Conservation (phyloP, 345 rosid genomes). For the Brassica juncea region DNA sequence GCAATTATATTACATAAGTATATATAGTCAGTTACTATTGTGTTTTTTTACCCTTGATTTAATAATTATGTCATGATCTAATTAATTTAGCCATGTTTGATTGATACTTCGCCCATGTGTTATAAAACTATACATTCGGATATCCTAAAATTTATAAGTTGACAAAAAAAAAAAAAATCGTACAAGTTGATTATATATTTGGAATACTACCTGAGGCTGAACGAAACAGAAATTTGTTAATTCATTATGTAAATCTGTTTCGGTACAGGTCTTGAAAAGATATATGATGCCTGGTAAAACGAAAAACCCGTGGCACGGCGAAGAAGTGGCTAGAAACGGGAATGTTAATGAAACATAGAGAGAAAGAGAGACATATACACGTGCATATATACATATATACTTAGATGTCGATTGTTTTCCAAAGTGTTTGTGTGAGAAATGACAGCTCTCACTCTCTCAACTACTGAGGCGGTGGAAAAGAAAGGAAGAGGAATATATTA, state of each 20-base stretch:
- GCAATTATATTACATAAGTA: not conserved
- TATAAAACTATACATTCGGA: not conserved
- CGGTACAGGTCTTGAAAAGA: not conserved
- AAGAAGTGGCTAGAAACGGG: conserved; percentile 35
- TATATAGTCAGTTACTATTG: too few relatives aligned
- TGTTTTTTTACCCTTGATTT: not conserved
- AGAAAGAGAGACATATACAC: conserved; percentile 17
- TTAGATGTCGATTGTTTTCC: conserved; percentile 34
- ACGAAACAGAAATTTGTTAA: not conserved
- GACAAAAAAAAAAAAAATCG: not conserved
- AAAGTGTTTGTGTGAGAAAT: conserved; percentile 38
- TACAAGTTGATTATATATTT: not conserved
- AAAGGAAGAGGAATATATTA: not conserved
- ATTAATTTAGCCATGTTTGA: not conserved
- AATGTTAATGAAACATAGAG: conserved; percentile 27
- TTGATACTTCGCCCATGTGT: not conserved
- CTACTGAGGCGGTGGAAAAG: conserved; percentile 25
- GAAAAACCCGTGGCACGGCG: not conserved
- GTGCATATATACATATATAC: not conserved
- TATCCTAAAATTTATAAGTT: not conserved
- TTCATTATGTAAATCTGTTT: not conserved
- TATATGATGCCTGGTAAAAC: conserved; percentile 9
- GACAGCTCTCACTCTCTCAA: conserved; percentile 28
- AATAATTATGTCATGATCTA: not conserved
- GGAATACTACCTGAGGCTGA: not conserved